Conservation (phyloP, 2,329 filamentous ascomycete species). For the Rosellinia necatrix region DNA sequence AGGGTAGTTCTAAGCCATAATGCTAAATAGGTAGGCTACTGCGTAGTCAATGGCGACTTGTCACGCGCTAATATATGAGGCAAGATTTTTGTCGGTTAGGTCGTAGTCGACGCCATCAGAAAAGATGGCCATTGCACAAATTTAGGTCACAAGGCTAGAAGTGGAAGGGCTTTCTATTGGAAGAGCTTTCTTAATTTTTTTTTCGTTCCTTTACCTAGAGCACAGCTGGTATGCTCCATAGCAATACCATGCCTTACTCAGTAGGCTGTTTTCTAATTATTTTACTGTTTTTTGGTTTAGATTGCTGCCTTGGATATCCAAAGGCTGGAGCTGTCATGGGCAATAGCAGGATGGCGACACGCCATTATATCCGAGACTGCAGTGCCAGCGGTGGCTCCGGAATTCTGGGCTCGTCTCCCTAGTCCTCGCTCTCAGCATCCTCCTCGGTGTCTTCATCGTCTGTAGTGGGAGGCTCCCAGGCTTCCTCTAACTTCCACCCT, state of each 20-base stretch:
- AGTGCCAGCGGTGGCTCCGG: slow-evolving; percentile 37
- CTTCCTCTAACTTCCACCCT: slow-evolving; percentile 80
- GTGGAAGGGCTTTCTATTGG: not conserved
- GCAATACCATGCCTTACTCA: slow-evolving; percentile 1
- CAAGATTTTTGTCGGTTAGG: not conserved
- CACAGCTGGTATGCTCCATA: not conserved
- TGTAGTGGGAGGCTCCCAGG: slow-evolving; percentile 69
- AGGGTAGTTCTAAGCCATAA: not conserved
- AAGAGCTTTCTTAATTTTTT: slow-evolving; percentile 20
- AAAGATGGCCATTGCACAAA: not conserved
- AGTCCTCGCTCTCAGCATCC: slow-evolving; percentile 47
- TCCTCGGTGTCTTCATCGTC: slow-evolving; percentile 63
- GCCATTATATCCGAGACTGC: slow-evolving; percentile 34
- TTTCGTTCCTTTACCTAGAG: not conserved
- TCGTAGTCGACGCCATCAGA: not conserved
- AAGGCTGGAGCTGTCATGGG: slow-evolving; percentile 26
- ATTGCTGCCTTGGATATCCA: slow-evolving; percentile 4
- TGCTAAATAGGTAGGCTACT: not conserved
- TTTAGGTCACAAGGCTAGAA: no score
- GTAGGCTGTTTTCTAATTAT: slow-evolving; percentile 10
- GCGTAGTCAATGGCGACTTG: not conserved
- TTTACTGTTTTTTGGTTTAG: slow-evolving; percentile 23
- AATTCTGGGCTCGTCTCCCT: slow-evolving; percentile 41
- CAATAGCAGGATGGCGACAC: slow-evolving; percentile 10
- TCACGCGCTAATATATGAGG: not conserved